Base-by-base conservation (phyloP, 805 yeast genomes). In the Candida ulmi region DNA sequence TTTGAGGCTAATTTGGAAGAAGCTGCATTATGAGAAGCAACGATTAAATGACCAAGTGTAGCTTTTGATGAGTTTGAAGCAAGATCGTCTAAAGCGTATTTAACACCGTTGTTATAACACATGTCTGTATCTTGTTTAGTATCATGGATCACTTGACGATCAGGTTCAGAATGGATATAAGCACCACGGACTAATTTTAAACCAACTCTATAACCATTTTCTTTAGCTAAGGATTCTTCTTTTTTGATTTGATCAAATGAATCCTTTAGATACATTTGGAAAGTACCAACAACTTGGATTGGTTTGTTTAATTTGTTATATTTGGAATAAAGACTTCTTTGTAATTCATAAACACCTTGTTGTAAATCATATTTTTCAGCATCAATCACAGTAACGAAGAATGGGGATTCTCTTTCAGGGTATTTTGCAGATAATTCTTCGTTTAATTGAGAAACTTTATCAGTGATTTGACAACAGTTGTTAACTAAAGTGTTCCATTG, bases 141-240 rank as follows among this genome's bases (percentile, higher is more conserved):
- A 46, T 71, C 67, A 65, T 82, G 91, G 44, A 90, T 87, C 16
- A 86, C 81, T 5, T 62, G 49, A 55, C 97, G 72, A 47, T 82
- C 71, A 27, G 83, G 75, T 66, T 90, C 98, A 6, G 95, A 78
- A 59, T 90, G 96, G 44, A 90, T 78, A 67, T 90, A 90, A 13
- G 98, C 98, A 48, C 98, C 98, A 62, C 98, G 78, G 15, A 90
- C 98, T 40, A 90, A 72, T 63, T 90, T 90, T 69, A 88, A 68
- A 17, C 96, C 96, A 41, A 88, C 64, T 56, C 83, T 75, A 62
- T 90, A 90, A 39, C 63, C 60, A 16, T 64, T 61, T 38, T 74
- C 71, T 42, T 63, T 50, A 15, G 97, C 96, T 40, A 79, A 66
- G 48, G 69, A 62, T 47, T 76, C 74, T 58, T 90, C 97, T 30